A percentile compares a stretch with the other conserved stretches of the same genome.
These are phyloP conservation scores for Musa itinerans DNA, from an alignment of 176 grass and related monocot genomes.

Conservation along the genomic window DNA sequence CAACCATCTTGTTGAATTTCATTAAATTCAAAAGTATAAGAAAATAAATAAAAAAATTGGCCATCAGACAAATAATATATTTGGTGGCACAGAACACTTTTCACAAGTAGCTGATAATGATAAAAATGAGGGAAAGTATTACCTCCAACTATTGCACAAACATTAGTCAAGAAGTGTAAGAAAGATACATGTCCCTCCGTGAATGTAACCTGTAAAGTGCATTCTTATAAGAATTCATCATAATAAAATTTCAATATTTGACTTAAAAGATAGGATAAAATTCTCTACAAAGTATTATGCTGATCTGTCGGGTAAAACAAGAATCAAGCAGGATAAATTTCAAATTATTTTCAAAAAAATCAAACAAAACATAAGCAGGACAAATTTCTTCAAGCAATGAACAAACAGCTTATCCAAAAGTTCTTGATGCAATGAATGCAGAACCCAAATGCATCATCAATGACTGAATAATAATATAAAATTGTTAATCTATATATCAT, in stretches of 20 bases:
- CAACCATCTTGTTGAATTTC: too few species aligned
- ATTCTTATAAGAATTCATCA: not conserved
- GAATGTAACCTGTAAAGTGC: conserved; percentile 64
- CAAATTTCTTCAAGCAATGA: not conserved
- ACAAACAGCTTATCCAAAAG: not conserved
- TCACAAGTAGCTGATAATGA: conserved; percentile 1
- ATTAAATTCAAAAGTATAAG: too few species aligned
- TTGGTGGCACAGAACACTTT: too few species aligned
- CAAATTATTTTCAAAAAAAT: too few species aligned
- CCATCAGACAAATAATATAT: too few species aligned
- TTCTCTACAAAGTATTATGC: not conserved
- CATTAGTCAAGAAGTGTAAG: conserved; percentile 96
- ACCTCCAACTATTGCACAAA: conserved; percentile 99
- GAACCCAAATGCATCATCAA: not conserved
- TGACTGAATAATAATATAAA: not conserved
- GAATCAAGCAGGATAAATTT: too few species aligned
- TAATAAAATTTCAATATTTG: not conserved
- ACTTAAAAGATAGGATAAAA: not conserved
- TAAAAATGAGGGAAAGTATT: conserved; percentile 17
- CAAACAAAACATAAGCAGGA: not conserved
- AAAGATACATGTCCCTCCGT: conserved; percentile 63
- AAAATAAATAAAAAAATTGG: not conserved
- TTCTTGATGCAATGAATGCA: not conserved
- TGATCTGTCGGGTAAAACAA: not conserved
- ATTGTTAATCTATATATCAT: not conserved